These are phyloP conservation scores for Podospora conica DNA, from an alignment of 495 filamentous ascomycete genomes.

Conservation along the genomic window DNA sequence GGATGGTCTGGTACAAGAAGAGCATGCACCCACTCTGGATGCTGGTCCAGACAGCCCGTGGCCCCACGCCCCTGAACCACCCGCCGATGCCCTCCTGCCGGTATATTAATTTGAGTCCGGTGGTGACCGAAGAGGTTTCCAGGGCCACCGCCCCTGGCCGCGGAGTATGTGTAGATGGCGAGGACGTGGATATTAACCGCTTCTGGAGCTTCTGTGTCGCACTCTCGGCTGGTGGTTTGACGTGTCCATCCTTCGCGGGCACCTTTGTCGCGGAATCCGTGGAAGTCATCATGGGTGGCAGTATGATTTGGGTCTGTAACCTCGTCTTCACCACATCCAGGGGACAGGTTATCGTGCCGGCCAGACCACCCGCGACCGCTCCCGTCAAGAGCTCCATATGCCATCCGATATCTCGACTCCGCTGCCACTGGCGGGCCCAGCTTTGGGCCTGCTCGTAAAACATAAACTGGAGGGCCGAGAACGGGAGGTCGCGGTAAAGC, in stretches of 20 bases:
- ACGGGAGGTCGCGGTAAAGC: slow-evolving; percentile 89
- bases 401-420: slow-evolving; percentile 71
- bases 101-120: slow-evolving; percentile 80
- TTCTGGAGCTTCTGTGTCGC: slow-evolving; percentile 39
- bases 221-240: slow-evolving; percentile 11
- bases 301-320: slow-evolving; percentile 85
- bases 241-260: slow-evolving; percentile 14
- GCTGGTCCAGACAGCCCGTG: slow-evolving; percentile 93
- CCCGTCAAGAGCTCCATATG: slow-evolving; percentile 83
- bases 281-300: neutral
- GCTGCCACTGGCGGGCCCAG: slow-evolving; percentile 65
- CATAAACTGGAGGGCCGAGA: slow-evolving; percentile 91
- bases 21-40: slow-evolving; percentile 97
- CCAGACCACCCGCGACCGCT: slow-evolving; percentile 86
- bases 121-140: slow-evolving; percentile 82
- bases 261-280: slow-evolving; percentile 1
- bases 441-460: slow-evolving; percentile 93
- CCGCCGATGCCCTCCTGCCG: slow-evolving; percentile 77
- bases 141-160: slow-evolving; percentile 68
- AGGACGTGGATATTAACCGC: slow-evolving; percentile 77
- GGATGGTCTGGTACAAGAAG: slow-evolving; percentile 84
- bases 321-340: slow-evolving; percentile 97
- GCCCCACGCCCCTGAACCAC: slow-evolving; percentile 93
- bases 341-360: slow-evolving; percentile 89
- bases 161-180: slow-evolving; percentile 70